Base-by-base conservation (phyloP, 1,284 basidiomycete genomes). In the Sporisorium exsertum region DNA sequence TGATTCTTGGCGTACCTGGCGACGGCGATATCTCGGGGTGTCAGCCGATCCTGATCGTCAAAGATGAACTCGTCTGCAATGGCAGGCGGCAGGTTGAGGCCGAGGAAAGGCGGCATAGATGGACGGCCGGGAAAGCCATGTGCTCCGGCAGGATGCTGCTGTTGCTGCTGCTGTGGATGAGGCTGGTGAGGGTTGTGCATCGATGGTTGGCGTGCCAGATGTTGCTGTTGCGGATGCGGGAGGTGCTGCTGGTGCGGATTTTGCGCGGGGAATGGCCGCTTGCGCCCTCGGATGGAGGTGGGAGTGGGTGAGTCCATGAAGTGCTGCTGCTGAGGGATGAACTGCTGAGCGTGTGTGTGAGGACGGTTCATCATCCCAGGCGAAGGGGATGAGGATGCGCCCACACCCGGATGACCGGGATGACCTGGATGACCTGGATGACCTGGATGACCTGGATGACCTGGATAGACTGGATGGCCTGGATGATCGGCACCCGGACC, bases 1-100 rank as follows among this genome's bases (percentile, higher is more conserved):
- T 85, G 84, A 49, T 84, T 81, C 53, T 69, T 69, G n/a, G 74
- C 77, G 58, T 83, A 85, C 18, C 84, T 55, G 0, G 83, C 82
- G 2, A 78, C 74, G 26, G 82, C 78, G 9, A 85, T 61, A 54
- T 85, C 84, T 2, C 84, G 56, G 16, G 81, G 77, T 0, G 72
- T 75, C 22, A 80, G 62, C 1, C 81, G 46, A 64, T 85, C 84
- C 18, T 84, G 72, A 45, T 84, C 80, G 50, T 85, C 83, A 60
- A 77, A 64, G 58, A 77, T 64, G 10, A 58, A 66, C 53, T 77
- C 74, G 46, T 77, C 74, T 5, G 65, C 70, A n/a, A 77, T 69
- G 26, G 70, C 67, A 3, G 74, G 68, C 7, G 70, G 70, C 42
- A 77, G 58, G 42, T 72, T 72, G 58, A 77, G 70, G 0, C 74